A percentile compares a stretch with the other conserved stretches of the same genome.
These are phyloP conservation scores for Luvunga scandens DNA, from an alignment of 345 rosid genomes.

Conservation along the genomic window DNA sequence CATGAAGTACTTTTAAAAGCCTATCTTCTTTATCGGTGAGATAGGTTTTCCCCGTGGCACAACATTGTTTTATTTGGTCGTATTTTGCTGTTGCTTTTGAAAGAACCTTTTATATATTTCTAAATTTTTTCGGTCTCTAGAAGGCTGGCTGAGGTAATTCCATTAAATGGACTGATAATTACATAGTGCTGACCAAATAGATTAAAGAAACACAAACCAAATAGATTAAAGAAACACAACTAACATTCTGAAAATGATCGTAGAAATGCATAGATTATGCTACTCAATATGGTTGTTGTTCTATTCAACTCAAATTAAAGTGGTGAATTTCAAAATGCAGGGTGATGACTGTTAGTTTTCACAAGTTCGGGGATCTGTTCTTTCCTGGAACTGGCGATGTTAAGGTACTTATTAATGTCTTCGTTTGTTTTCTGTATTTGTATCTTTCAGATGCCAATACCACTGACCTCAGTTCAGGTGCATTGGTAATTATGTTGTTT, in stretches of 20 bases:
- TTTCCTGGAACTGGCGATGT: slow-evolving; percentile 99
- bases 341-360: slow-evolving; percentile 99
- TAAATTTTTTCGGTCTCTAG: background rate
- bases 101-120: background rate
- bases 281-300: background rate
- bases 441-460: background rate
- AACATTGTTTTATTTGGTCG: background rate
- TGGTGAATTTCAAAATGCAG: slow-evolving; percentile 39
- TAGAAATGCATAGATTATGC: background rate
- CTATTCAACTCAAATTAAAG: slow-evolving; percentile 14
- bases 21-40: background rate
- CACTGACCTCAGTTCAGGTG: background rate
- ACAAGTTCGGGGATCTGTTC: slow-evolving; percentile 91
- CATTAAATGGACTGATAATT: background rate
- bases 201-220: background rate
- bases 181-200: background rate
- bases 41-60: background rate
- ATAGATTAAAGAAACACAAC: background rate
- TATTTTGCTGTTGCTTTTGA: background rate
- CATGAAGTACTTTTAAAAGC: background rate
- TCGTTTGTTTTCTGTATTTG: background rate
- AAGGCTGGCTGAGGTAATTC: background rate
- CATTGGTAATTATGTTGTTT: background rate
- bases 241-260: background rate
- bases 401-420: slow-evolving; percentile 52